Base-by-base conservation (phyloP, 2,329 filamentous ascomycete species). In the Ophioceras dolichostomum region DNA sequence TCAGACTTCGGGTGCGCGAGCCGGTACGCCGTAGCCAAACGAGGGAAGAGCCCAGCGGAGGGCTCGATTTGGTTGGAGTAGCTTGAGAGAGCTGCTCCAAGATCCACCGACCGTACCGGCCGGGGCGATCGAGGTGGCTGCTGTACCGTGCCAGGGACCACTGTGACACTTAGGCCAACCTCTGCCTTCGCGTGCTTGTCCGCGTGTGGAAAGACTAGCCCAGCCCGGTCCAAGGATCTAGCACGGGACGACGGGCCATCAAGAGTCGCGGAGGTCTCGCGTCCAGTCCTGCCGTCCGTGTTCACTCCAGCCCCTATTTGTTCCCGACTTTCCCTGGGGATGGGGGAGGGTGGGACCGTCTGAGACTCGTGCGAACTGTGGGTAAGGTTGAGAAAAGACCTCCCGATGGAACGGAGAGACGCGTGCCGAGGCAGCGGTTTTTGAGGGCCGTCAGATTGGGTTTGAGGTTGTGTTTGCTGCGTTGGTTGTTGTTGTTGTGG, bases 121-220 rank as follows among this genome's bases (percentile, higher is more conserved):
- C 66, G 65, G 8, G 55, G 22, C 22, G 7, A 12, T 12, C 22
- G 22, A 12, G 52, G 71, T 54, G 53, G 60, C 48, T 31, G 27
- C 9, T 64, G 76, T 46, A 65, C 66, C 53, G 52, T 76, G 40
- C 81, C 82, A 4, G 77, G 68, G 1, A 71, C 80, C 17, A 70
- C 60, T 1, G 76, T 67, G 4, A 68, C 73, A 51, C 70, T 82
- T 19, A 85, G 48, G 4, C 72, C 73, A 3, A 86, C 65, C 44
- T 73, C 76, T 1, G 83, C 66, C 29, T 69, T 68, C 3, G 70
- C 71, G 41, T 81, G 77, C 45, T 79, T 76, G 50, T 84, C 77
- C 9, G 65, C 60, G 37, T 64, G 74, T 17, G 64, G 62, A 37
- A 80, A 77, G 3, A 59, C 43, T 60, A 72, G 45, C 5, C 45